Evolutionary conservation across 306 rosid genomes (phyloP).

Genomic region (Purshia tridentata): DNA sequence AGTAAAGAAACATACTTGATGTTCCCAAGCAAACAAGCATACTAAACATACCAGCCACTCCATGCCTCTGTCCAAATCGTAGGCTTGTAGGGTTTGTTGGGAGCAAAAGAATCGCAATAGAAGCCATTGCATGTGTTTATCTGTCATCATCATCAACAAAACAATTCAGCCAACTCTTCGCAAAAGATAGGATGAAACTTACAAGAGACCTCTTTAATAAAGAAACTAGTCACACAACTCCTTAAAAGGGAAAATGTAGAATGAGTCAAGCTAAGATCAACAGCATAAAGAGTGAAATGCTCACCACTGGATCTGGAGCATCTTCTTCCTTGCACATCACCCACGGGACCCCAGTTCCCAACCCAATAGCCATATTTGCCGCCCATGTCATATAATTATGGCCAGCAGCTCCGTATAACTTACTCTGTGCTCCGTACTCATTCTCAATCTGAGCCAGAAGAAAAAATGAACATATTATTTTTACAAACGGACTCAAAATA

Average conservation of each 20-base stretch:
- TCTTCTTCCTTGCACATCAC: constrained; percentile 99
- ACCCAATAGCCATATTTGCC: constrained; percentile 92
- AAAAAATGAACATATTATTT: constrained; percentile 15
- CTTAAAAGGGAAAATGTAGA: constrained; percentile 6
- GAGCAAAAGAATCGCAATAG: constrained; percentile 85
- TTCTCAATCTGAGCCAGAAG: constrained; percentile 75
- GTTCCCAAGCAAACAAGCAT: constrained; percentile 17
- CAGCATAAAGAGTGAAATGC: constrained; percentile 25
- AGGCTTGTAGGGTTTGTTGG: constrained; percentile 92
- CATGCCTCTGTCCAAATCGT: constrained; percentile 98
- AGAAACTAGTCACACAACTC: neutral
- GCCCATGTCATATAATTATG: constrained; percentile 90
- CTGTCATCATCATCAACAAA: constrained; percentile 47
- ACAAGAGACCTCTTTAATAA: neutral
- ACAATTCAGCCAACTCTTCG: constrained; percentile 24
- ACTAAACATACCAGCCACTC: constrained; percentile 89
- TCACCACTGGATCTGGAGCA: constrained; percentile 99
- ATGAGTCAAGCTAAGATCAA: constrained; percentile 1
- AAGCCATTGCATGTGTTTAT: constrained; percentile 97
- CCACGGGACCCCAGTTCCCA: constrained; percentile 97
- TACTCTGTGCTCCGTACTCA: constrained; percentile 89
- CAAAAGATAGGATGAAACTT: neutral
- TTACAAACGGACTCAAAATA: constrained; percentile 23
- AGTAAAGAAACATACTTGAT: constrained; percentile 2
- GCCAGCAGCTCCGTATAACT: constrained; percentile 77